phyloP scores from a whole-genome alignment of 2,329 filamentous ascomycete species.

The Aspergillus oerlinghausenensis region DNA sequence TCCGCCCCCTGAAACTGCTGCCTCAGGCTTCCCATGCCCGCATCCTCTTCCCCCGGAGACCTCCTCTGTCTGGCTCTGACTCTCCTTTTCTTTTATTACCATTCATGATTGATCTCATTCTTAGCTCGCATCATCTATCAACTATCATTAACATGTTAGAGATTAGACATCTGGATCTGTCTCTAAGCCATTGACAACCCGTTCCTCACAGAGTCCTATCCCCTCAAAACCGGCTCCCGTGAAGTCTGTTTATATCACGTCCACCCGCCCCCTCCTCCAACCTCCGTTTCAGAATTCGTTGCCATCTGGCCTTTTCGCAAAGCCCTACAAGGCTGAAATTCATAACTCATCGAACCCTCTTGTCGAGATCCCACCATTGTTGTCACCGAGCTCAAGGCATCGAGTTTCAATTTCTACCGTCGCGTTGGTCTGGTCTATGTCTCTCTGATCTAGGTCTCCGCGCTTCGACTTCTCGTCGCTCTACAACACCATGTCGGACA shows the following conservation, averaged over 20 bases:
- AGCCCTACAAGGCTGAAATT: neutral
- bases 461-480: neutral
- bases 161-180: neutral
- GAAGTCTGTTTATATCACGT: constrained; percentile 18
- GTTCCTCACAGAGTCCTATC: neutral
- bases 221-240: neutral
- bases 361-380: neutral
- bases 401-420: neutral
- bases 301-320: neutral
- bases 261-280: constrained; percentile 6
- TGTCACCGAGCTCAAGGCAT: neutral
- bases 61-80: constrained; percentile 7
- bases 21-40: constrained; percentile 4
- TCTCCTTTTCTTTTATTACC: constrained; percentile 1
- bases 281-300: constrained; percentile 3
- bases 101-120: neutral
- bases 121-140: constrained; percentile 2
- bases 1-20: constrained; percentile 17
- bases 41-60: neutral
- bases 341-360: neutral
- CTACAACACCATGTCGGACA: constrained; percentile 15
- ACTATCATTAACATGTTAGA: neutral
- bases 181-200: neutral
- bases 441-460: neutral
- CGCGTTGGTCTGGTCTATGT: neutral